Percentiles rank a stretch among this genome's conserved stretches.
phyloP scores from a whole-genome alignment of 140 eudicot genomes.

The Bidens hawaiensis region DNA sequence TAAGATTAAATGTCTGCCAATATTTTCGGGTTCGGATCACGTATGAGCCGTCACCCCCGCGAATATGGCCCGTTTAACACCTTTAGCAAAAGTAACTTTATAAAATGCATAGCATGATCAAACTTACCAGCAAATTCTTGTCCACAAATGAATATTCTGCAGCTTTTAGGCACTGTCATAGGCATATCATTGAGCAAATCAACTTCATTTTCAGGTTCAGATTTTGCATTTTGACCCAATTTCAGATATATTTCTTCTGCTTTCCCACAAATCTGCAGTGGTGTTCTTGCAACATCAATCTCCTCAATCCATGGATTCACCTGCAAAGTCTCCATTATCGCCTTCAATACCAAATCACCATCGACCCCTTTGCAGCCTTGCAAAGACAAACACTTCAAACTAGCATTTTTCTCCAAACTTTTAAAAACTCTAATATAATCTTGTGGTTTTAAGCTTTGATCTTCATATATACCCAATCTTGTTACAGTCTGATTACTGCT shows the following conservation, averaged over 20 bases:
- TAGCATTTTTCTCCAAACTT: slow-evolving; percentile 62
- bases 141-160: slow-evolving; percentile 85
- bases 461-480: slow-evolving; percentile 63
- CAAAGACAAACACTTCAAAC: slow-evolving; percentile 58
- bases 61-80: background rate
- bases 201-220: slow-evolving; percentile 42
- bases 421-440: slow-evolving; percentile 54
- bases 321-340: slow-evolving; percentile 61
- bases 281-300: slow-evolving; percentile 75
- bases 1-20: background rate
- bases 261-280: slow-evolving; percentile 66
- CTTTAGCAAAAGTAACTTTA: background rate
- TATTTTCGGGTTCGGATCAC: too few relatives aligned
- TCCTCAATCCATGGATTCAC: slow-evolving; percentile 93
- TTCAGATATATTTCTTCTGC: slow-evolving; percentile 58
- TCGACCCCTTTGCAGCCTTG: slow-evolving; percentile 92
- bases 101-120: background rate
- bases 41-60: background rate
- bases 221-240: slow-evolving; percentile 55
- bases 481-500: slow-evolving; percentile 60
- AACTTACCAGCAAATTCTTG: slow-evolving; percentile 79
- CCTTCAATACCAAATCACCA: slow-evolving; percentile 65
- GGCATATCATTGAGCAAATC: slow-evolving; percentile 81
- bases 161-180: slow-evolving; percentile 65
- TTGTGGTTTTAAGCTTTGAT: slow-evolving; percentile 54